Evolutionary conservation across 495 filamentous ascomycete genomes (phyloP).

Genomic region (Hypoxylon fragiforme): DNA sequence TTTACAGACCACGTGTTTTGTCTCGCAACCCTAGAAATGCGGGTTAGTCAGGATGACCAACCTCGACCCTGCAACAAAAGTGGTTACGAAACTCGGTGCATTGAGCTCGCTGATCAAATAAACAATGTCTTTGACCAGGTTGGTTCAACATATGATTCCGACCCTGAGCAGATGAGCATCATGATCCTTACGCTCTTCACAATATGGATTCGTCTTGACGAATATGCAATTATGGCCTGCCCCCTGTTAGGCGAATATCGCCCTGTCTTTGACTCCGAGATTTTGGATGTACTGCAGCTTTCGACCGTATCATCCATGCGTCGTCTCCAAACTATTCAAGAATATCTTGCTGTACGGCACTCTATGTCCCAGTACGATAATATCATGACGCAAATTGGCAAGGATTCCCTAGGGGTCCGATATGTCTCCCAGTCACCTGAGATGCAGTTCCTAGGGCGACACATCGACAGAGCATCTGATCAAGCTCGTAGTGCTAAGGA

Average conservation of each 20-base stretch:
- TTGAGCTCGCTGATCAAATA: constrained; percentile 43
- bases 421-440: constrained; percentile 44
- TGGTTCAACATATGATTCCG: constrained; percentile 46
- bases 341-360: constrained; percentile 45
- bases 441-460: constrained; percentile 35
- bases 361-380: constrained; percentile 25
- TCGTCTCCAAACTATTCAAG: constrained; percentile 52
- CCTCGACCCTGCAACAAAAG: background rate
- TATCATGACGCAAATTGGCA: constrained; percentile 48
- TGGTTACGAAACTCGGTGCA: constrained; percentile 33
- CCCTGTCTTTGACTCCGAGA: constrained; percentile 46
- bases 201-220: constrained; percentile 50
- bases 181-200: constrained; percentile 49
- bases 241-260: constrained; percentile 42
- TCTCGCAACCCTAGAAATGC: constrained; percentile 19
- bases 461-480: constrained; percentile 42
- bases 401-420: constrained; percentile 48
- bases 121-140: constrained; percentile 38
- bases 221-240: constrained; percentile 34
- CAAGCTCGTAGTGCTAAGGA: constrained; percentile 39
- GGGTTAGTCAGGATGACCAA: background rate
- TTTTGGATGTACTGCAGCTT: constrained; percentile 56
- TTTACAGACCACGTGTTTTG: constrained; percentile 26
- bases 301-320: constrained; percentile 46
- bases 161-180: constrained; percentile 50